Evolutionary conservation across 192 early-diverging fungal species (phyloP), one percentile per base, ranked within the genome.

Genomic region (Chytriomyces hyalinus): DNA sequence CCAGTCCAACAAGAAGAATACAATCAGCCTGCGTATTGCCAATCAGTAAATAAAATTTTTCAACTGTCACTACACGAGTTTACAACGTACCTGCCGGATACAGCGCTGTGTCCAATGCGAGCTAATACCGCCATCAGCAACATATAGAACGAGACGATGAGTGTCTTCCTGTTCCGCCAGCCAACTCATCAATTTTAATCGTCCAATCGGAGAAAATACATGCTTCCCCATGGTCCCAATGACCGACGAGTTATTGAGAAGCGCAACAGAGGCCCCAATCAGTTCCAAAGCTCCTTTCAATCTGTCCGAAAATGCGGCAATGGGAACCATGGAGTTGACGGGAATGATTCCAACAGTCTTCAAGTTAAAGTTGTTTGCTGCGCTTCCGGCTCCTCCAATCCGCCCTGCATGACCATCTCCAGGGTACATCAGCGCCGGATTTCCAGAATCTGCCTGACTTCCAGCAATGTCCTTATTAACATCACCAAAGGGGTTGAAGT

Each of bases 81-180:
- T 51, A 43, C 78, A 6, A n/a, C 44, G 79, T 46, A 62, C 70
- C 74, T 99, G 96, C 22, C 95, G 92, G 70, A 99, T 94, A 75
- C 96, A 98, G 15, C 94, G 92, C 77, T 93, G 90, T 13, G 96
- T 98, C 98, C 98, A 99, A 15, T 91, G 93, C 7, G 95, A 92
- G 61, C 84, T 90, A 49, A 93, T 84, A 1, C 94, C 94, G 36
- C 96, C 93, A 80, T 99, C 98, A 0, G 98, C 98, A 53, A 99
- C 92, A 78, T 98, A 98, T 45, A 99, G 84, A 10, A 98, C 93
- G 65, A 98, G 87, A 3, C 95, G 85, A 57, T 91, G 87, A 43
- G 85, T 87, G 78, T 96, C 95, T 82, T 99, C 98, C 79, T 94
- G 92, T 72, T 98, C 98, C 6, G 93, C 92, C 49, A 99, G 82